Conservation (phyloP, 83 land plant genomes). For the Picea abies region DNA sequence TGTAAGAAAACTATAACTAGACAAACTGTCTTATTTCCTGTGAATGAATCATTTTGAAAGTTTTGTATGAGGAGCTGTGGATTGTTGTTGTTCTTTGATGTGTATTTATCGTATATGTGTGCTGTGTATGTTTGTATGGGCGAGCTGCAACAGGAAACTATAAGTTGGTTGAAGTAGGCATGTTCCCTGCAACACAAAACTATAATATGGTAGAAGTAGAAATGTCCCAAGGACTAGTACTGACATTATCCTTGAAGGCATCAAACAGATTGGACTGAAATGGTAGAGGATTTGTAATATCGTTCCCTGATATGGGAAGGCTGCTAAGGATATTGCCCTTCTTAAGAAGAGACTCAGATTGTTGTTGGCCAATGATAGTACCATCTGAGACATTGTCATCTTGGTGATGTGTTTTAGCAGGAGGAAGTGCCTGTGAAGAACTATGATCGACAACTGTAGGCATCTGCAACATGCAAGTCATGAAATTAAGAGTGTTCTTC, state of each 20-base stretch:
- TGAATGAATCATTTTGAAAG: too few relatives aligned
- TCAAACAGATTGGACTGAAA: slow-evolving; percentile 6
- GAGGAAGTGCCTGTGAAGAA: background rate
- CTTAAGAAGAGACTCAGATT: background rate
- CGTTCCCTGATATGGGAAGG: background rate
- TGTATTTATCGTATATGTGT: too few relatives aligned
- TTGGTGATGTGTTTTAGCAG: background rate
- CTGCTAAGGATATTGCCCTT: background rate
- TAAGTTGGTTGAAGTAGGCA: background rate
- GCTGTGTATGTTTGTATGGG: too few relatives aligned
- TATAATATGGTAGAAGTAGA: background rate
- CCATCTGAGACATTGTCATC: background rate
- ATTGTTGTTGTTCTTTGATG: too few relatives aligned
- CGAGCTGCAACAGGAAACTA: too few relatives aligned
- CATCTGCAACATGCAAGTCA: slow-evolving; percentile 3
- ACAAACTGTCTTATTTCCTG: too few relatives aligned
- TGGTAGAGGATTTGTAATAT: background rate
- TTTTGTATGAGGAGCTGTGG: too few relatives aligned
- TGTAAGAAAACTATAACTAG: too few relatives aligned
- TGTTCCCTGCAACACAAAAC: background rate
- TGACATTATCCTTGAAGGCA: slow-evolving; percentile 1
- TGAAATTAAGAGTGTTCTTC: background rate
- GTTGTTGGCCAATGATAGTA: background rate
- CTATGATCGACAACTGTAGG: background rate
- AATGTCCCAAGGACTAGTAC: background rate